Conservation (phyloP, 2,329 filamentous ascomycete species). For the Xylariaceae sp. region DNA sequence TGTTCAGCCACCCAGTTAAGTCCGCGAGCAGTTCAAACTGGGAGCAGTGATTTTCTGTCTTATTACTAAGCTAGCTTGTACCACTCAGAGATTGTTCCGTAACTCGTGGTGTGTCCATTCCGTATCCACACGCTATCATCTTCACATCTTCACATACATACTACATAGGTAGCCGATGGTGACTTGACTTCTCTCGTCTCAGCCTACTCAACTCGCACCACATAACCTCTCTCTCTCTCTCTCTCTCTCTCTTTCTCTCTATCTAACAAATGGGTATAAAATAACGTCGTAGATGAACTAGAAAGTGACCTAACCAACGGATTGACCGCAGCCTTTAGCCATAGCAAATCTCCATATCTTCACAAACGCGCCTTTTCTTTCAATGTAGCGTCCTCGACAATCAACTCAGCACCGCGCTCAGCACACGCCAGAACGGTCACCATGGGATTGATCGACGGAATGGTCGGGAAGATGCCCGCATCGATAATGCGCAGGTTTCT, state of each 20-base stretch:
- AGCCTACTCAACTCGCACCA: neutral
- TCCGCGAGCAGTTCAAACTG: neutral
- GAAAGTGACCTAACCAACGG: neutral
- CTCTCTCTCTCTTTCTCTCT: too few species aligned
- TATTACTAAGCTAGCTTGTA: too few species aligned
- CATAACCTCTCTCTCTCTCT: neutral
- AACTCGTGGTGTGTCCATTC: neutral
- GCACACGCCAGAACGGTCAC: constrained; percentile 79
- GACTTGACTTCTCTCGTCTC: neutral
- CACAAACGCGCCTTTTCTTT: constrained; percentile 31
- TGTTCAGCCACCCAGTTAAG: neutral
- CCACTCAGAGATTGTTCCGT: neutral
- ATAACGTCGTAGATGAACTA: neutral
- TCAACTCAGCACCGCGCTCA: constrained; percentile 78
- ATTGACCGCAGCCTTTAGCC: neutral
- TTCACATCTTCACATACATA: neutral
- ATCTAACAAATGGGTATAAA: too few species aligned
- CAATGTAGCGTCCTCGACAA: constrained; percentile 62
- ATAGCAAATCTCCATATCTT: constrained; percentile 9
- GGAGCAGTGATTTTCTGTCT: too few species aligned
- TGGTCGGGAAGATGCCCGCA: constrained; percentile 82
- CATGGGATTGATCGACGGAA: constrained; percentile 86
- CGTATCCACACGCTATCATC: neutral
- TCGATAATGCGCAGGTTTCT: constrained; percentile 74
- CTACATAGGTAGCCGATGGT: neutral